Base-by-base conservation (phyloP, 495 filamentous ascomycete species). In the Viridothelium virens region DNA sequence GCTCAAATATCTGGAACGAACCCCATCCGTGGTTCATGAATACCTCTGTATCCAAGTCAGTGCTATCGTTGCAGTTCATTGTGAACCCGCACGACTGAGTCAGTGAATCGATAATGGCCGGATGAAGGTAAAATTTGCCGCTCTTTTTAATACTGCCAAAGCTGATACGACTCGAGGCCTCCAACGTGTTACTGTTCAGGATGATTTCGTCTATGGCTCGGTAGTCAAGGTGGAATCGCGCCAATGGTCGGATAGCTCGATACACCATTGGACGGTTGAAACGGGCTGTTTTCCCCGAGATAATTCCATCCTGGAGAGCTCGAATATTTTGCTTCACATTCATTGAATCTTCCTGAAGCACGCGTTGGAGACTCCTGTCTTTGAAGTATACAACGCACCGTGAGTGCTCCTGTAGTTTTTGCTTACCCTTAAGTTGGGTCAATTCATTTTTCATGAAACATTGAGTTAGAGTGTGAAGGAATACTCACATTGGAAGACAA, bases 11-110 rank as follows among this genome's bases (percentile, higher is more conserved):
- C 16, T 85, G 81, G 79, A 92, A 83, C 0, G 83, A 86, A 67
- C 89, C 85, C 87, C 90, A 89, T 16, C 89, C 88, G 70, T 92
- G 90, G 50, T 86, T 89, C 65, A 92, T 85, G 71, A 85, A 93
- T 38, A 90, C 86, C 53, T 85, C 79, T 65, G 88, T 84, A 66
- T 85, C 84, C 0, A 86, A 86, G 69, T 92, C 86, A 2, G 86
- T 82, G 25, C 81, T 82, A 70, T 91, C 89, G 64, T 86, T 91
- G 14, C 84, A 89, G 71, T 92, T 92, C 77, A 91, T 86, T 67
- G 47, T 56, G 38, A 66, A 67, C 7, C 66, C 65, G 2, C 59
- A 86, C 38, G 89, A 79, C 70, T 88, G 85, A 68, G 81, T 83
- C 59, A 83, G 67, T 56, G 85, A 87, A 72, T 91, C 89, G 56